Evolutionary conservation across 257 asterid species (phyloP).

Genomic region (Nicotiana benthamiana): DNA sequence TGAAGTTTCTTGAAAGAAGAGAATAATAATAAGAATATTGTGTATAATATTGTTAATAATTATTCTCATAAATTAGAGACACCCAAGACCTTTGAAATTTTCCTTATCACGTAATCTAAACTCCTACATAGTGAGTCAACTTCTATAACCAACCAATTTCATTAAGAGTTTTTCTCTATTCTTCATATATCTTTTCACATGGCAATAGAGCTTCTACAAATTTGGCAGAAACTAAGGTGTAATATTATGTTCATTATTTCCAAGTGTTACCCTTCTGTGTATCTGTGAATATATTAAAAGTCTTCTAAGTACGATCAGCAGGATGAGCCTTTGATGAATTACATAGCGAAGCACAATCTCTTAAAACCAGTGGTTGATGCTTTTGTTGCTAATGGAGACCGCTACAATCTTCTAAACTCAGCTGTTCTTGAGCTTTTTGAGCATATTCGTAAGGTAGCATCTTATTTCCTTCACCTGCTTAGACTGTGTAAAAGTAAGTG

Average conservation of each 20-base stretch:
- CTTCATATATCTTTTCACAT: not conserved
- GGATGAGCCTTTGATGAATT: slow-evolving; percentile 91
- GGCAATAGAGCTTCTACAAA: not conserved
- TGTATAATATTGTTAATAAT: not conserved
- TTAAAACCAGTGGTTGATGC: slow-evolving; percentile 79
- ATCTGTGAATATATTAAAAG: not conserved
- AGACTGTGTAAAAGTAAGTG: not conserved
- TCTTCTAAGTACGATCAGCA: slow-evolving; percentile 28
- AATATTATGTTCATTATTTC: not conserved
- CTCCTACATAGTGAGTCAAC: not conserved
- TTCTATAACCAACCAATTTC: not conserved
- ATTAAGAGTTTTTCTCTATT: not conserved
- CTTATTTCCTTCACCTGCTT: slow-evolving; percentile 10
- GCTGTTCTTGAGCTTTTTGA: slow-evolving; percentile 89
- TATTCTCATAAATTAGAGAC: not conserved
- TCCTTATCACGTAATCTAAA: not conserved
- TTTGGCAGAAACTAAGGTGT: not conserved
- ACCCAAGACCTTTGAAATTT: not conserved
- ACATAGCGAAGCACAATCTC: slow-evolving; percentile 67
- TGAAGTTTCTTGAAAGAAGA: not conserved
- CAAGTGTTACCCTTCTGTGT: not conserved
- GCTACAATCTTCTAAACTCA: slow-evolving; percentile 93
- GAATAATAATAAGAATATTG: not conserved
- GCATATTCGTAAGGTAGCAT: slow-evolving; percentile 66
- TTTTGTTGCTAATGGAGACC: slow-evolving; percentile 79